Base-by-base conservation (phyloP, 768 basidiomycete species). In the Scleroderma citrinum region DNA sequence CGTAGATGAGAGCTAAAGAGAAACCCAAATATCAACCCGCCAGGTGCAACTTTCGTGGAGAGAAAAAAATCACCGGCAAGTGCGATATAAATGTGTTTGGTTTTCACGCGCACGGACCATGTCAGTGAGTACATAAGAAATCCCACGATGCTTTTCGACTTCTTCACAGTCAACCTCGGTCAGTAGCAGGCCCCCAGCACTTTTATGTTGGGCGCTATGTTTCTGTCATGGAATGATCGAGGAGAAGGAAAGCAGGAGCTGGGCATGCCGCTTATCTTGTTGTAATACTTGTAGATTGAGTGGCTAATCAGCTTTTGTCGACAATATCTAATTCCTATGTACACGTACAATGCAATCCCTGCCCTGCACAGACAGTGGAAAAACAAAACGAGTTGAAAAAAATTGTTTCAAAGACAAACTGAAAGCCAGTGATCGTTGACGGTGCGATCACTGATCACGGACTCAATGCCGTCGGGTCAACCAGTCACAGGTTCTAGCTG, bases 251-350 rank as follows among this genome's bases (percentile, higher is more conserved):
- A 50, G 51, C 78, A 74, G 59, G 70, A 71, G 68, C 82, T 85
- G 83, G 83, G 83, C 83, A 83, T 85, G 81, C 76, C 80, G 75
- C 78, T 74, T 70, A 63, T 76, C 74, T 60, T 59, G 51, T 59
- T 23, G 40, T 57, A 53, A 57, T 55, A 55, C 60, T 55, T 13
- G 77, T 66, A 67, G 80, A 71, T 73, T 60, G 68, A 61, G 72
- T 73, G 83, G 81, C 74, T 78, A 85, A 86, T 86, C 83, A 83
- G 82, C 69, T 74, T 71, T 70, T 76, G 80, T n/a, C n/a, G 65
- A 35, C 34, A 68, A 83, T 77, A 64, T 48, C 34, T 32, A 19
- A 42, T 35, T n/a, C 19, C 21, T 26, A 17, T 6, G 23, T 41
- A 10, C 16, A 19, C 3, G 17, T 23, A 20, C 12, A 12, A 12